phyloP scores from a whole-genome alignment of 139 green algal species.

The Edaphochlamys debaryana region DNA sequence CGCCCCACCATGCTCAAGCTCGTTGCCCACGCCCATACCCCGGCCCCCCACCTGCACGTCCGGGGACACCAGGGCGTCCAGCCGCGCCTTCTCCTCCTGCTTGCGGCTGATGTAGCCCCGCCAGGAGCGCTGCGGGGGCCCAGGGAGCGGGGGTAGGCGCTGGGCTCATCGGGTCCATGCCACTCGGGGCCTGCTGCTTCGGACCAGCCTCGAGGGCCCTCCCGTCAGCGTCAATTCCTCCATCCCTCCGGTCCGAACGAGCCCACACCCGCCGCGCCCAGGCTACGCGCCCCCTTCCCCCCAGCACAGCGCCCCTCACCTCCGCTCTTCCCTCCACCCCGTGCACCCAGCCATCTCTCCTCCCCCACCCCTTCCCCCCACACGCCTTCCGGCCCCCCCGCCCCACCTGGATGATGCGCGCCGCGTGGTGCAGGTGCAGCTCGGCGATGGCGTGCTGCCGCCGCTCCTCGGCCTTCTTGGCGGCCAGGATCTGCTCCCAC shows the following conservation, averaged over 20 bases:
- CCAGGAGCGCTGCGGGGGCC: conserved; percentile 26
- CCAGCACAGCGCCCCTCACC: no score
- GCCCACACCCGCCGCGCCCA: no score
- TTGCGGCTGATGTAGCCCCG: neutral
- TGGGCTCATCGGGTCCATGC: neutral
- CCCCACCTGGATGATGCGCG: conserved; percentile 26
- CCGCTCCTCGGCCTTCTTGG: conserved; percentile 14
- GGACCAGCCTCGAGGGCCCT: no score
- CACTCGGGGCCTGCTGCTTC: no score
- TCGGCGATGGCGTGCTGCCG: conserved; percentile 37
- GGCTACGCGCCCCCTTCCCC: no score
- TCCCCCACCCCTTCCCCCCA: no score
- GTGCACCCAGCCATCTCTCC: no score
- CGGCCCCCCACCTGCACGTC: conserved; percentile 29
- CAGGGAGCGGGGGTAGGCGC: neutral
- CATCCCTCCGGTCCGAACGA: no score
- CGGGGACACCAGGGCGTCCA: conserved; percentile 37
- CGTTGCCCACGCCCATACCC: no score
- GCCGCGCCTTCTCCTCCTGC: conserved; percentile 29
- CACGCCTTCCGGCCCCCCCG: neutral
- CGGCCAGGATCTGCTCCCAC: conserved; percentile 39
- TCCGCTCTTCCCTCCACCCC: no score
- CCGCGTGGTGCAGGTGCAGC: conserved; percentile 31
- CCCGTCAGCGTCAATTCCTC: no score
- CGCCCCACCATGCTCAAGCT: no score